These are phyloP conservation scores for Phialophora expanda DNA, from an alignment of 2,329 filamentous ascomycete genomes.

Conservation along the genomic window DNA sequence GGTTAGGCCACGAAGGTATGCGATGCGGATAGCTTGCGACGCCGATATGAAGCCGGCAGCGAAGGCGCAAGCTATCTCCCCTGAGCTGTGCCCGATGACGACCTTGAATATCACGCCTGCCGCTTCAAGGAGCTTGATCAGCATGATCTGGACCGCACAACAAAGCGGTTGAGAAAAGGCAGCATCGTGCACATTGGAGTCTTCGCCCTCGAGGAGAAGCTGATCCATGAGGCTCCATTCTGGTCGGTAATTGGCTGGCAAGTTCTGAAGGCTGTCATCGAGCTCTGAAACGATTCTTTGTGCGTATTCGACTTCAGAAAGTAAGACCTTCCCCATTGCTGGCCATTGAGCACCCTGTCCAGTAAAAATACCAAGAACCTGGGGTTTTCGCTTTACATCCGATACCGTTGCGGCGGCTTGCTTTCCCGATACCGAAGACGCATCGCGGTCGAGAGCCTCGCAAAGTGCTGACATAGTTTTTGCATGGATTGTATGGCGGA, in stretches of 20 bases:
- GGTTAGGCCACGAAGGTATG: slow-evolving; percentile 40
- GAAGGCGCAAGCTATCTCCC: slow-evolving; percentile 48
- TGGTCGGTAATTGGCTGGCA: background rate
- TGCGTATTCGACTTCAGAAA: slow-evolving; percentile 34
- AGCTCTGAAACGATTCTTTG: slow-evolving; percentile 22
- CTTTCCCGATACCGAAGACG: background rate
- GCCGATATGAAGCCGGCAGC: slow-evolving; percentile 37
- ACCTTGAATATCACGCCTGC: slow-evolving; percentile 39
- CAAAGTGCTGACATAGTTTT: too few species aligned
- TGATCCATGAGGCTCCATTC: slow-evolving; percentile 30
- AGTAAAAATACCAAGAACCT: slow-evolving; percentile 43
- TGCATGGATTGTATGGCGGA: too few species aligned
- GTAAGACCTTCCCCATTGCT: slow-evolving; percentile 44
- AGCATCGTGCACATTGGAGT: slow-evolving; percentile 38
- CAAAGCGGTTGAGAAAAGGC: slow-evolving; percentile 44
- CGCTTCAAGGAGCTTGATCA: slow-evolving; percentile 41
- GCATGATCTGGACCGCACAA: slow-evolving; percentile 45
- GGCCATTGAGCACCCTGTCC: slow-evolving; percentile 48
- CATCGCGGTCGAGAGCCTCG: too few species aligned
- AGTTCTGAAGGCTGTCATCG: background rate
- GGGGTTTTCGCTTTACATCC: slow-evolving; percentile 3
- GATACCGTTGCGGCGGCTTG: background rate
- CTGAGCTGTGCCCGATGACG: slow-evolving; percentile 46
- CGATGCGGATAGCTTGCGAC: slow-evolving; percentile 32
- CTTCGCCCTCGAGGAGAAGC: slow-evolving; percentile 21